Evolutionary conservation across 2,329 filamentous ascomycete genomes (phyloP).

Genomic region (Myriosclerotinia duriaeana): DNA sequence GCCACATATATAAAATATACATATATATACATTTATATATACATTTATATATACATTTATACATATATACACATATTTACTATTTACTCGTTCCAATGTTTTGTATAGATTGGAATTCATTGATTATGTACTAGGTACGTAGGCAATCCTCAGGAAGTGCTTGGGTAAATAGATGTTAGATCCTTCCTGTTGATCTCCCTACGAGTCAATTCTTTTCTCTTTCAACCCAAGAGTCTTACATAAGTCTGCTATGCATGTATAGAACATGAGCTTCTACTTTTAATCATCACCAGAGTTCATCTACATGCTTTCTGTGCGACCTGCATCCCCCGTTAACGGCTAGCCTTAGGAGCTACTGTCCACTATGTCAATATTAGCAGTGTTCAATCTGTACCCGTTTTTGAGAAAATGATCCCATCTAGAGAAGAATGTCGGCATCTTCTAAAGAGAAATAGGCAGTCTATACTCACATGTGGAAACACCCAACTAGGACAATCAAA

Average conservation of each 20-base stretch:
- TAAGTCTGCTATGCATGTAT: not conserved
- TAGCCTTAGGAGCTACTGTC: constrained; percentile 14
- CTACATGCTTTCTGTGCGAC: not conserved
- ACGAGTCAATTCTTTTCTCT: not conserved
- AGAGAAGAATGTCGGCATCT: not conserved
- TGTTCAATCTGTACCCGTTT: not conserved
- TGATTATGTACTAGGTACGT: too few species aligned
- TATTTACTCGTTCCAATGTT: too few species aligned
- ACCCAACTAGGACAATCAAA: constrained; percentile 31
- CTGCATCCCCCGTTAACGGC: not conserved
- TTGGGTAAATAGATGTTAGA: not conserved
- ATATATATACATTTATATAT: too few species aligned
- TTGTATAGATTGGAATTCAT: too few species aligned
- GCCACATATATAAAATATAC: too few species aligned
- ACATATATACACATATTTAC: too few species aligned
- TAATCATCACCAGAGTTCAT: not conserved
- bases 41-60: too few species aligned
- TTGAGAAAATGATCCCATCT: not conserved
- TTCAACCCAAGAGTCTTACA: not conserved
- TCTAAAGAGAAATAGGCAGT: constrained; percentile 35
- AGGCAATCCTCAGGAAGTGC: too few species aligned
- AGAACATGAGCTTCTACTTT: not conserved
- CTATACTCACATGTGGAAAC: constrained; percentile 33
- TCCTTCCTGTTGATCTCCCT: not conserved
- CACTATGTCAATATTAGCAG: constrained; percentile 6